Base-by-base conservation (phyloP, 1,284 basidiomycete species). In the Cryptococcus sp. region DNA sequence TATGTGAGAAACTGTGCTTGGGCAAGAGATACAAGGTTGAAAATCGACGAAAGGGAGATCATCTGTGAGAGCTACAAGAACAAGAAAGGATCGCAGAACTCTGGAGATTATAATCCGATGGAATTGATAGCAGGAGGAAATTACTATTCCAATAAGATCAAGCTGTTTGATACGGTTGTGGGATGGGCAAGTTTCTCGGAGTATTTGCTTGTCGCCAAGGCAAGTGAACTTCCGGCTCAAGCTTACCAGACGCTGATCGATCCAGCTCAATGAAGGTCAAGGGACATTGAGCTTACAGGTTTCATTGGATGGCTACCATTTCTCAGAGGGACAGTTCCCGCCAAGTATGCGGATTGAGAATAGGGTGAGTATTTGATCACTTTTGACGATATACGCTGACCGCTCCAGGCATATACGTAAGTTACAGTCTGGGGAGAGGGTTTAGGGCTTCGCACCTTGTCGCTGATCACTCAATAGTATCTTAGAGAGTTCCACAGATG, bases 141-240 rank as follows among this genome's bases (percentile, higher is more conserved):
- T 55, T 96, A 86, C 78, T 98, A 86, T 74, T 67, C 65, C 46
- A 83, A 82, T 60, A 88, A 85, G 79, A 84, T 80, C 60, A 86
- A 83, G 67, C 73, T 98, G 33, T 98, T 98, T 69, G 83, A 90
- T 49, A 81, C 86, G 44, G 85, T 98, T 53, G 89, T 94, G 61
- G 95, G 95, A 3, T 97, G 94, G 78, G 88, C 96, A 0, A 95
- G 93, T 71, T 98, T 98, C 76, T 90, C 90, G 3, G 90, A 98
- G 79, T 98, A 88, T 73, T 80, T 98, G 67, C 85, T 98, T 43
- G 93, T 97, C 30, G 95, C 95, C 13, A 23, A 23, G 23, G 23
- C 86, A 95, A 82, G 89, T 96, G 44, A 42, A 63, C 61, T 45
- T 4, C 11, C 51, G 14, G 36, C 34, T 47, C 49, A 52, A 7